Conservation (phyloP, 305 asterid genomes). For the Fraxinus ornus region DNA sequence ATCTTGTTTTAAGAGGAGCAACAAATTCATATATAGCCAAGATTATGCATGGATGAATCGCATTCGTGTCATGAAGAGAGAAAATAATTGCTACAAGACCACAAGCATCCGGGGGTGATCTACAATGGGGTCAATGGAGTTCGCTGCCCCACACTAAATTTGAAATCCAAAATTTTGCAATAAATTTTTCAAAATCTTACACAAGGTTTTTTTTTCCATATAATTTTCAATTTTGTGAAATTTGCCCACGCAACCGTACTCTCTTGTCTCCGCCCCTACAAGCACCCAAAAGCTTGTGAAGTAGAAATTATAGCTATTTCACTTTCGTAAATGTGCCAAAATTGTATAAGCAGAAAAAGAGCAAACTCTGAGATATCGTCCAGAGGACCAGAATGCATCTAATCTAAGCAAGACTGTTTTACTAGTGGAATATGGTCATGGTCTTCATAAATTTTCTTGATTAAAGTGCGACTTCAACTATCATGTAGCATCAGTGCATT, state of each 20-base stretch:
- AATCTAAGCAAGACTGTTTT: neutral
- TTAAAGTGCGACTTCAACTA: neutral
- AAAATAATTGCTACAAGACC: neutral
- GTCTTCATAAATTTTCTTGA: neutral
- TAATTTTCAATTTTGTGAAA: no score
- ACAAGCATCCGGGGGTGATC: neutral
- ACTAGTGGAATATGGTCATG: neutral
- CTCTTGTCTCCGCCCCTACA: no score
- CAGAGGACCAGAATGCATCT: neutral
- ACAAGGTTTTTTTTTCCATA: no score
- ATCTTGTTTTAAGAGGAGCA: neutral
- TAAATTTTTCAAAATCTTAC: no score
- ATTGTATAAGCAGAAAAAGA: neutral
- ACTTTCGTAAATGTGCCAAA: neutral
- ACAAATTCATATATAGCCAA: neutral
- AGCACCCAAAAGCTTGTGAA: neutral
- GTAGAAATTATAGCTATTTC: neutral
- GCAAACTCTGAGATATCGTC: neutral
- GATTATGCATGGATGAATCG: neutral
- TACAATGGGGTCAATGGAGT: no score
- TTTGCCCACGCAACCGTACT: no score
- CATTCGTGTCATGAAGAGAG: neutral
- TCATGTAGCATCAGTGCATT: neutral
- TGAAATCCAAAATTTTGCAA: no score
- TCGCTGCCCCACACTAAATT: no score